Evolutionary conservation across 441 rosid species (phyloP), one percentile per base, ranked within the genome.

Genomic region (Jatropha multifida): DNA sequence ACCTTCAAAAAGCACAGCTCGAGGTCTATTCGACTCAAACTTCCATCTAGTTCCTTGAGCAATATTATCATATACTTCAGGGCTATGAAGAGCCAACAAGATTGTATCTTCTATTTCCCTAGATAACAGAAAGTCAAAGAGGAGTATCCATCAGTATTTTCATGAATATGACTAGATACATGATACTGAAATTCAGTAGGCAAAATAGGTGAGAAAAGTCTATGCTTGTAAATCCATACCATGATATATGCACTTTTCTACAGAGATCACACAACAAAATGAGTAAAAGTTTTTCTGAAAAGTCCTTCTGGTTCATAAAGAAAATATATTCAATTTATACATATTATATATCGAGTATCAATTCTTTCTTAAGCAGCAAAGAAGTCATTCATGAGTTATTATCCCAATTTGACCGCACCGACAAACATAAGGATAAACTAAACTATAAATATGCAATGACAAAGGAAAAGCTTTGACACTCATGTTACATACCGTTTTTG

Each of bases 71-170:
- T 90, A 93, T 48, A 92, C 85, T 80, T 91, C 89, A 79, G 98
- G 98, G 80, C 90, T 92, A n/a, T 85, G 94, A 74, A 93, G 88
- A 52, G 98, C 92, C 90, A 93, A 81, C 72, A 96, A 81, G 77
- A 96, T 81, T 11, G 96, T 92, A 76, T 96, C 98, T 83, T 93
- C 99, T 84, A 96, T 90, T 81, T 93, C 99, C 83, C 98, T 93
- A 79, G 79, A 83, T 5, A 42, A 72, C 48, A 56, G 41, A 59
- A 71, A 79, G 61, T 70, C 73, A 54, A 69, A 68, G 4, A 71
- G 7, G 67, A 63, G 63, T 18, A 76, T 66, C 46, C 10, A 70
- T 26, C 67, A 76, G 74, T 20, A 41, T 18, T 70, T 55, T 26
- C 52, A 40, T 62, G 52, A 68, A 60, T 73, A 18, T 46, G 32